Evolutionary conservation across 1,139 yeast species (phyloP).

Genomic region (Candida freyschussii): DNA sequence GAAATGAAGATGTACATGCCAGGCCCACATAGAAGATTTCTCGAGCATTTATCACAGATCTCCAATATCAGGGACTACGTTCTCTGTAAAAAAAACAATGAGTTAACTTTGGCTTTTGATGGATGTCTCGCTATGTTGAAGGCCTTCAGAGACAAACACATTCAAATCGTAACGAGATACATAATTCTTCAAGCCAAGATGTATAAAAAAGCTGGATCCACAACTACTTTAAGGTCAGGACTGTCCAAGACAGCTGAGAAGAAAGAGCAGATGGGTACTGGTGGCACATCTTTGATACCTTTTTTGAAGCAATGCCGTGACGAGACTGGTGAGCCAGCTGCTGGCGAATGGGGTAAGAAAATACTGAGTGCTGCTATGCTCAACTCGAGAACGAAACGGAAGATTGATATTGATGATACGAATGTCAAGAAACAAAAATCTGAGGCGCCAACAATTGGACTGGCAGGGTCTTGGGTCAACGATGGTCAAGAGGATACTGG

Average conservation of each 20-base stretch:
- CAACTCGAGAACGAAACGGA: slow-evolving; percentile 18
- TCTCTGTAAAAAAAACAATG: slow-evolving; percentile 41
- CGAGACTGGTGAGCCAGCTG: slow-evolving; percentile 91
- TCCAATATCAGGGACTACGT: slow-evolving; percentile 66
- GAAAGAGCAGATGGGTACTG: slow-evolving; percentile 75
- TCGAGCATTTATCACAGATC: slow-evolving; percentile 50
- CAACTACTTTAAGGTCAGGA: slow-evolving; percentile 51
- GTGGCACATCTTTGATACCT: slow-evolving; percentile 89
- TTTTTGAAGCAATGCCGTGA: slow-evolving; percentile 93
- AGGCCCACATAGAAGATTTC: slow-evolving; percentile 69
- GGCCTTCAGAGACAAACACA: slow-evolving; percentile 85
- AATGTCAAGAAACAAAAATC: slow-evolving; percentile 17
- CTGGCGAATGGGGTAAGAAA: slow-evolving; percentile 84
- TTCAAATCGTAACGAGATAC: slow-evolving; percentile 85
- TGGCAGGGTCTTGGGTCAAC: slow-evolving; percentile 24
- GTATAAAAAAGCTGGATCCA: slow-evolving; percentile 47
- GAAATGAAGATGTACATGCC: slow-evolving; percentile 94
- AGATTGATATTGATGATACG: slow-evolving; percentile 4
- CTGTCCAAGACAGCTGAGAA: slow-evolving; percentile 34
- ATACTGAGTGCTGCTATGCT: slow-evolving; percentile 58
- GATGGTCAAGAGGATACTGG: slow-evolving; percentile 21
- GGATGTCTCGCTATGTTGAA: slow-evolving; percentile 89
- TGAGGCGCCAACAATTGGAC: too few relatives aligned
- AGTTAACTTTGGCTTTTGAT: slow-evolving; percentile 70
- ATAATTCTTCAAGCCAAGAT: slow-evolving; percentile 72